A percentile compares a stretch with the other conserved stretches of the same genome.
These are phyloP conservation scores for Arthroderma sp. DNA, from an alignment of 2,329 filamentous ascomycete species.

Conservation along the genomic window DNA sequence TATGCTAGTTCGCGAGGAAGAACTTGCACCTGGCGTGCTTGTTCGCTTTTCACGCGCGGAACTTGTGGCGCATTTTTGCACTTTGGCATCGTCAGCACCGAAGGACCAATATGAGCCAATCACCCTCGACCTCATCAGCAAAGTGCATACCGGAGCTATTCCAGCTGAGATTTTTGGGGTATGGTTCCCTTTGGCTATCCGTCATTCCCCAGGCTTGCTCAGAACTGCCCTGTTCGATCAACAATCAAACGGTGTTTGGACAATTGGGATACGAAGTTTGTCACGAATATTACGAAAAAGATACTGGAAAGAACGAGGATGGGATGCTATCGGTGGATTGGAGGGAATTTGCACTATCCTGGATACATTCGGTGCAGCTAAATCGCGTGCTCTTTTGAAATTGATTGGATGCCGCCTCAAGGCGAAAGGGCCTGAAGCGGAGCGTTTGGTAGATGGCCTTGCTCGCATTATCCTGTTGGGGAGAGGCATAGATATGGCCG, in stretches of 20 bases:
- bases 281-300: background rate
- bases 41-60: too few relatives aligned
- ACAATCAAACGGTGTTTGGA: constrained; percentile 1
- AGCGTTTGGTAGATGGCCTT: constrained; percentile 2
- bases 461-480: constrained; percentile 1
- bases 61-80: too few relatives aligned
- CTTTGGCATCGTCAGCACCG: too few relatives aligned
- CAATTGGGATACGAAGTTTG: background rate
- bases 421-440: background rate
- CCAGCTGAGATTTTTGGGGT: constrained; percentile 2
- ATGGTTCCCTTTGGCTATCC: constrained; percentile 5
- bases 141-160: constrained; percentile 3
- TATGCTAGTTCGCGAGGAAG: too few relatives aligned
- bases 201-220: constrained; percentile 2
- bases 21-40: too few relatives aligned
- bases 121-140: too few relatives aligned
- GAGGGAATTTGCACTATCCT: constrained; percentile 3
- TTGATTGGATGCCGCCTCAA: constrained; percentile 1
- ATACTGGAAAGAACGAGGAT: background rate
- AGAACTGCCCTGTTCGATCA: constrained; percentile 1
- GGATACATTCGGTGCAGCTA: background rate
- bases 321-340: constrained; percentile 4
- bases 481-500: background rate
- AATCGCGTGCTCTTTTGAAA: background rate
- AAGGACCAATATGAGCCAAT: too few relatives aligned